phyloP scores from a whole-genome alignment of 2,329 filamentous ascomycete species.

The Sphaerulina populicola region DNA sequence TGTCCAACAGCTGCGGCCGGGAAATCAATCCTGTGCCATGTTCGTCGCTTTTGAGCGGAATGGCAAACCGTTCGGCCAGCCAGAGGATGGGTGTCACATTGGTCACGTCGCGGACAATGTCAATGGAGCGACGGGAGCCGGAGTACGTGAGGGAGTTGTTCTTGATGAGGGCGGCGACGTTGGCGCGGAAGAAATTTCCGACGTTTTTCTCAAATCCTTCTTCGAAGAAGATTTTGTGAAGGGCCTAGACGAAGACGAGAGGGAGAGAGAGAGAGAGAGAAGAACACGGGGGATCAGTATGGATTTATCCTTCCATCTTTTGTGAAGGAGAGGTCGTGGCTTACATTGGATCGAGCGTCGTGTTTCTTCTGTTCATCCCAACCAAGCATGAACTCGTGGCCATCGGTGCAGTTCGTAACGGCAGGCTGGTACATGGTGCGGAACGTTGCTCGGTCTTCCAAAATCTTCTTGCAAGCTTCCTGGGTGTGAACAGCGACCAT shows the following conservation, averaged over 20 bases:
- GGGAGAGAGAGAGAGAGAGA: not conserved
- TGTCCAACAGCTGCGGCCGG: slow-evolving; percentile 41
- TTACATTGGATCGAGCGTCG: slow-evolving; percentile 33
- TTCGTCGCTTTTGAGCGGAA: slow-evolving; percentile 57
- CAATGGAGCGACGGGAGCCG: slow-evolving; percentile 41
- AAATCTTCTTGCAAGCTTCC: slow-evolving; percentile 44
- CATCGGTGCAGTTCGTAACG: slow-evolving; percentile 34
- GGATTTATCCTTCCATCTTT: too few species aligned
- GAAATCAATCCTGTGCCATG: slow-evolving; percentile 51
- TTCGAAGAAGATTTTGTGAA: slow-evolving; percentile 44
- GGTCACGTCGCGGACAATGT: slow-evolving; percentile 57
- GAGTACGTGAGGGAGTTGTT: slow-evolving; percentile 42
- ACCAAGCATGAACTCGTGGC: slow-evolving; percentile 43
- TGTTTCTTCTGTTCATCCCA: slow-evolving; percentile 40
- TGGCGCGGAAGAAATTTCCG: slow-evolving; percentile 39
- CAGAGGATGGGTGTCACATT: slow-evolving; percentile 59
- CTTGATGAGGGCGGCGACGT: slow-evolving; percentile 40
- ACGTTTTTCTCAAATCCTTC: slow-evolving; percentile 40
- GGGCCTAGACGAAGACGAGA: slow-evolving; percentile 3
- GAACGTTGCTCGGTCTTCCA: slow-evolving; percentile 45
- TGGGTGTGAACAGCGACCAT: slow-evolving; percentile 45
- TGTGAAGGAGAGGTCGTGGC: too few species aligned
- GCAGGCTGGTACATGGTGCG: slow-evolving; percentile 36
- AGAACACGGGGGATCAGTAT: too few species aligned
- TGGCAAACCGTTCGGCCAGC: slow-evolving; percentile 54